Base-by-base conservation (phyloP, 2,329 filamentous ascomycete genomes). In the Monosporascus sp. region DNA sequence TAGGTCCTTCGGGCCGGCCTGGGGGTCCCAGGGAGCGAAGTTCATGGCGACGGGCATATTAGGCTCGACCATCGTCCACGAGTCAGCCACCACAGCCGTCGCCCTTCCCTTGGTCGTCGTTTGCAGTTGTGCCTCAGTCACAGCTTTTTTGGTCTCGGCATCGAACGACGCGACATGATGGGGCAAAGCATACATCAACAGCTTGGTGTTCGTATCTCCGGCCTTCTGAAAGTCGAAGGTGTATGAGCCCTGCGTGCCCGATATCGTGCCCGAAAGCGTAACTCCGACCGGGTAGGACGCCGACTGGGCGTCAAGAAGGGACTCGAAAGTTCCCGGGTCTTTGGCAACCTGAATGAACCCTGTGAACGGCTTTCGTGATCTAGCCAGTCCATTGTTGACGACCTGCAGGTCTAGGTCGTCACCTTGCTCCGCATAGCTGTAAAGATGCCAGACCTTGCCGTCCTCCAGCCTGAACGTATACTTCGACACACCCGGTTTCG, bases 181-280 rank as follows among this genome's bases (percentile, higher is more conserved):
- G 22, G 92, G 91, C 48, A 99, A 74, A 17, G 89, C 90, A 68
- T 88, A 97, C 86, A 96, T 94, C 58, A 94, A 76, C 22, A 96
- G 75, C 55, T 76, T 80, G 17, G 81, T 75, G 7, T 73, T 69
- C 17, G 76, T 66, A 37, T 84, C 76, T 6, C 92, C 93, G 1
- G 76, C 79, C 64, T 90, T 93, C n/a, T 75, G 72, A 74, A 89
- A 97, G 0, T 73, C 72, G 53, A 97, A 82, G 0, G 74, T 83
- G 68, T 97, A 99, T 2, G 77, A 83, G 11, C 90, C 93, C 11
- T 73, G 74, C 0, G 73, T 73, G 2, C 81, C 84, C 44, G 73
- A 71, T 1, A 80, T 80, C 4, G 79, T 79, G 1, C 89, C 93
- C 4, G 81, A 80, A 24, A 97, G 72, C 1, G 71, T 76, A 9